These are phyloP conservation scores for Yamadazyma phyllophila DNA, from an alignment of 805 yeast species.

Conservation along the genomic window DNA sequence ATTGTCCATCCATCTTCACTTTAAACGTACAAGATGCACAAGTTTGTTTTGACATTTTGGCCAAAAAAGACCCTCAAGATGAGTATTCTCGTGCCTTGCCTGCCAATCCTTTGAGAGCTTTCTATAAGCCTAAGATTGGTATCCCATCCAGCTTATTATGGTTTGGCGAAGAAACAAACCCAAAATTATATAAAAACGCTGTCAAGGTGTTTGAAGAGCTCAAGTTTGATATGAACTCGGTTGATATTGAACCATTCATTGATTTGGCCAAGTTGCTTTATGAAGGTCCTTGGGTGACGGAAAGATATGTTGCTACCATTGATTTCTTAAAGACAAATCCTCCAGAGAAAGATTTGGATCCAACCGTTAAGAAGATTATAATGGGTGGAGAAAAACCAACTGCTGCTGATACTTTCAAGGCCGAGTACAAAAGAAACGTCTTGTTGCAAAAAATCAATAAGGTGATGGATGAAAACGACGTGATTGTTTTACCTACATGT, in stretches of 20 bases:
- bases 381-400: slow-evolving; percentile 72
- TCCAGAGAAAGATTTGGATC: slow-evolving; percentile 70
- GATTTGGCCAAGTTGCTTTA: slow-evolving; percentile 84
- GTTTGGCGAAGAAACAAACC: slow-evolving; percentile 81
- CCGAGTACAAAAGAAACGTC: slow-evolving; percentile 82
- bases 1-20: slow-evolving; percentile 86
- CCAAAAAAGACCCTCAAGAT: slow-evolving; percentile 68
- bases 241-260: slow-evolving; percentile 73
- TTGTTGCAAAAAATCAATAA: slow-evolving; percentile 64
- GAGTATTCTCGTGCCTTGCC: slow-evolving; percentile 82
- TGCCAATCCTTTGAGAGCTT: slow-evolving; percentile 56
- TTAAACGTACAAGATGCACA: slow-evolving; percentile 82
- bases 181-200: slow-evolving; percentile 62
- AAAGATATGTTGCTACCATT: slow-evolving; percentile 80
- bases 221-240: slow-evolving; percentile 46
- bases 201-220: slow-evolving; percentile 40
- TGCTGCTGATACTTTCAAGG: slow-evolving; percentile 82
- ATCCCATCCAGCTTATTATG: slow-evolving; percentile 73
- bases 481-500: slow-evolving; percentile 86
- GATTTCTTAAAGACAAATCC: slow-evolving; percentile 71
- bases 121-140: slow-evolving; percentile 65
- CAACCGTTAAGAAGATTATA: slow-evolving; percentile 76
- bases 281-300: slow-evolving; percentile 99
- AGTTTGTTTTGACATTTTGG: slow-evolving; percentile 64
- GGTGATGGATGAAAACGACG: slow-evolving; percentile 62